A percentile compares a stretch with the other conserved stretches of the same genome.
phyloP scores from a whole-genome alignment of 768 basidiomycete species.

The Tylopilus balloui region DNA sequence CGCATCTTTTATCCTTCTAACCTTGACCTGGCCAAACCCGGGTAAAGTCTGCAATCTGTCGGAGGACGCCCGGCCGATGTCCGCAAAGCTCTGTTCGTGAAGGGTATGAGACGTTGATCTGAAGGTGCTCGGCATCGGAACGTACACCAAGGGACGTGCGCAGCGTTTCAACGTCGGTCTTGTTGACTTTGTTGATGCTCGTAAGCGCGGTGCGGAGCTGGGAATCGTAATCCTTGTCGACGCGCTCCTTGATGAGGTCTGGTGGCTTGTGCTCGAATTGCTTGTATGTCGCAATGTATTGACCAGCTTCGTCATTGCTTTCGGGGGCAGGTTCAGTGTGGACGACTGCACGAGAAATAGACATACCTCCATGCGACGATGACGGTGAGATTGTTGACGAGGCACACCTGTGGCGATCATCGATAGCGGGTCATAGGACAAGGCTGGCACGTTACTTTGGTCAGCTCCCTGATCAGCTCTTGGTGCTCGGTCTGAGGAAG shows the following conservation, averaged over 20 bases:
- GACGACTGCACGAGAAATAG: constrained; percentile 19
- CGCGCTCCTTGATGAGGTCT: constrained; percentile 89
- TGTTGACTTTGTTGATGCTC: constrained; percentile 89
- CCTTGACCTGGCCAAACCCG: constrained; percentile 92
- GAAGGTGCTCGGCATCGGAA: constrained; percentile 8
- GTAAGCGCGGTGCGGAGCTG: constrained; percentile 81
- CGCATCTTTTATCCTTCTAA: constrained; percentile 83
- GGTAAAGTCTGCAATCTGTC: constrained; percentile 81
- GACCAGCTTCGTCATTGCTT: constrained; percentile 88
- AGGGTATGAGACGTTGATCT: constrained; percentile 1
- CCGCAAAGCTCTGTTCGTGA: constrained; percentile 69
- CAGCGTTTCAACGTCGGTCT: constrained; percentile 93
- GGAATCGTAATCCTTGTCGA: constrained; percentile 84
- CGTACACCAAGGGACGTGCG: constrained; percentile 87
- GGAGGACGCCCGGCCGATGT: constrained; percentile 66
- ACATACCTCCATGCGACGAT: constrained; percentile 86
- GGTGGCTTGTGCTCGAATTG: constrained; percentile 92
- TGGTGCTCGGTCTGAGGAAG: constrained; percentile 77
- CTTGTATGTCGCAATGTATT: constrained; percentile 88
- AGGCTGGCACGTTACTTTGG: constrained; percentile 51
- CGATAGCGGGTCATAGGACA: constrained; percentile 2
- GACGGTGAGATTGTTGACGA: constrained; percentile 91
- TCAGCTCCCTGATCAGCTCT: constrained; percentile 87
- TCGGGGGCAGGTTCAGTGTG: neutral
- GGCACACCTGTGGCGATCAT: constrained; percentile 51